These are phyloP conservation scores for Phytophthora melonis DNA, from an alignment of 352 stramenopile species.

Conservation along the genomic window DNA sequence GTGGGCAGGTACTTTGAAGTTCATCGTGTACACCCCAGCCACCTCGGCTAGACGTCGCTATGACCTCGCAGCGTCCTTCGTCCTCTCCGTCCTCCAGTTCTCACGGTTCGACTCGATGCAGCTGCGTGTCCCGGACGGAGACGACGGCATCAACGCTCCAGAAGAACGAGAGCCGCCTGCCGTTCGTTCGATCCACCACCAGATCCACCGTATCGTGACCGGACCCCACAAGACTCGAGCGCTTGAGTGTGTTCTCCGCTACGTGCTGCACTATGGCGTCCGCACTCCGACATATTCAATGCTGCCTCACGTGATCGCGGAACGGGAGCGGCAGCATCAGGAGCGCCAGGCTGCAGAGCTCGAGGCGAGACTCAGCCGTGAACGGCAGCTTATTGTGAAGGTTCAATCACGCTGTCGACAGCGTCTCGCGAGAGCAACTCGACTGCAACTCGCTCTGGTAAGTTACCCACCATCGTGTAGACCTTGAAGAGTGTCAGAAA, in stretches of 20 bases:
- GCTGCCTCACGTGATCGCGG: constrained; percentile 48
- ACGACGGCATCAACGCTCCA: background rate
- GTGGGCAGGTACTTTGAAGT: constrained; percentile 39
- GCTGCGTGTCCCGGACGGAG: constrained; percentile 6
- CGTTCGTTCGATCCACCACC: background rate
- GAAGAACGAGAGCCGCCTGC: background rate
- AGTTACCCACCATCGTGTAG: constrained; percentile 11
- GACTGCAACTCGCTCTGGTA: constrained; percentile 50
- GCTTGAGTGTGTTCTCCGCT: constrained; percentile 48
- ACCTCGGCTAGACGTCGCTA: constrained; percentile 44
- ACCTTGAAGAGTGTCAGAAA: background rate
- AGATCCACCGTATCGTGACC: constrained; percentile 29
- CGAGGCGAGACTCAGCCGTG: constrained; percentile 3
- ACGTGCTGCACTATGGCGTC: constrained; percentile 44
- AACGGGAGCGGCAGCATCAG: constrained; percentile 10
- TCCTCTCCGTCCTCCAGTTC: constrained; percentile 52
- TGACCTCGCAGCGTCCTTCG: constrained; percentile 49
- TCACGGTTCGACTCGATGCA: constrained; percentile 29
- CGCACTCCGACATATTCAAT: constrained; percentile 45
- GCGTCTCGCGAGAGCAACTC: constrained; percentile 40
- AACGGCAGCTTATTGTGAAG: constrained; percentile 38
- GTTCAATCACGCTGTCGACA: constrained; percentile 50
- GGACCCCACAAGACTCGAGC: constrained; percentile 25
- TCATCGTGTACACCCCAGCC: constrained; percentile 50
- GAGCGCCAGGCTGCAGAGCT: constrained; percentile 1